These are phyloP conservation scores for Adansonia rubrostipa DNA, from an alignment of 441 rosid species.

Conservation along the genomic window DNA sequence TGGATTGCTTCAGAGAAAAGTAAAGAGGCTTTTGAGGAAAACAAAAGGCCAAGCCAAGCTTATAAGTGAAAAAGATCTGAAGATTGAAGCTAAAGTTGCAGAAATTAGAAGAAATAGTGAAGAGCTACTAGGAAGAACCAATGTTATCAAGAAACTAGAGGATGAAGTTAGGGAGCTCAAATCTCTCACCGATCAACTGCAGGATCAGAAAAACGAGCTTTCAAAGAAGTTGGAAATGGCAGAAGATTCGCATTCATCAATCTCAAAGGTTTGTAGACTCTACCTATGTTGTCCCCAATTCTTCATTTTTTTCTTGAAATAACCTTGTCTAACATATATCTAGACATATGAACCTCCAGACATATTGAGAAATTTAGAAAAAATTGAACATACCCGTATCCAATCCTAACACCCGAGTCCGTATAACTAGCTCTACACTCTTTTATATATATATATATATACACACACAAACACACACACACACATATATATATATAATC, in stretches of 20 bases:
- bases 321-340: background rate
- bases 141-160: conserved; percentile 45
- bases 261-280: conserved; percentile 36
- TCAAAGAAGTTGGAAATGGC: conserved; percentile 32
- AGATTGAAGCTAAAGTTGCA: conserved; percentile 42
- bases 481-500: too few species aligned
- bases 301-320: background rate
- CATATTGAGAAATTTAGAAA: too few species aligned
- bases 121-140: conserved; percentile 37
- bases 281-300: background rate
- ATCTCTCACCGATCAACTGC: conserved; percentile 33
- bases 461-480: too few species aligned
- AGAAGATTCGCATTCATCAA: conserved; percentile 33
- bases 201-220: conserved; percentile 50
- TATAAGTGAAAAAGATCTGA: conserved; percentile 41
- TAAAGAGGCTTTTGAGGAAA: conserved; percentile 51
- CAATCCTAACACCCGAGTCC: background rate
- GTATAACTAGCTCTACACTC: too few species aligned
- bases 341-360: too few species aligned
- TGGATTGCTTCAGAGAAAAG: conserved; percentile 49
- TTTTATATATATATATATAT: too few species aligned
- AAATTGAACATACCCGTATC: background rate
- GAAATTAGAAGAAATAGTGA: conserved; percentile 40
- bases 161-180: conserved; percentile 45
- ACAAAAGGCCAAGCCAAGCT: conserved; percentile 36